These are phyloP conservation scores for Penicillium decumbens DNA, from an alignment of 2,329 filamentous ascomycete genomes.

Conservation along the genomic window DNA sequence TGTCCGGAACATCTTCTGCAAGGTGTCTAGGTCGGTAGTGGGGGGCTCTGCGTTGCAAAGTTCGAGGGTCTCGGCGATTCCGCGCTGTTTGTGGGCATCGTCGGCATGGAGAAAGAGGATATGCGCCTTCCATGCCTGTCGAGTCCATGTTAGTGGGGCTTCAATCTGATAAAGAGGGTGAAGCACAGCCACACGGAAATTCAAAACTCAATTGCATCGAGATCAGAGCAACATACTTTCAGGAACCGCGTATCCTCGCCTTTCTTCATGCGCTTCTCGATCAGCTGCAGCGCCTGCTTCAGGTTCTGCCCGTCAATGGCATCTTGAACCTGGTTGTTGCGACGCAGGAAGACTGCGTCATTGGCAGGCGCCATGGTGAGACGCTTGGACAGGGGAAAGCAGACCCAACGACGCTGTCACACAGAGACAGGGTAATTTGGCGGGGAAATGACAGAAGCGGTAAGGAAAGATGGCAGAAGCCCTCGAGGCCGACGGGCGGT, in stretches of 20 bases:
- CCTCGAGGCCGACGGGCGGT: neutral
- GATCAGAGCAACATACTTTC: conserved; percentile 27
- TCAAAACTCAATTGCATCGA: neutral
- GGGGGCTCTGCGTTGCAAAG: conserved; percentile 42
- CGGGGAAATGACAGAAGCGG: neutral
- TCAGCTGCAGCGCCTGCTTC: conserved; percentile 48
- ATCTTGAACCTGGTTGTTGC: conserved; percentile 49
- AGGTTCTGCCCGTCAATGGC: conserved; percentile 46
- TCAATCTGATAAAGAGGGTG: neutral
- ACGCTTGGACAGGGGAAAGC: neutral
- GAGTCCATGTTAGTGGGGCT: conserved; percentile 7
- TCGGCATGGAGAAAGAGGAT: conserved; percentile 42
- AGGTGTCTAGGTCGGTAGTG: conserved; percentile 43
- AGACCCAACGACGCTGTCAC: neutral
- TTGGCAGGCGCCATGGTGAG: conserved; percentile 32
- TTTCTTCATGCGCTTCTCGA: conserved; percentile 54
- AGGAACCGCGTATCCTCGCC: conserved; percentile 44
- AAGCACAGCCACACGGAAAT: neutral
- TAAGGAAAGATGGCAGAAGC: neutral
- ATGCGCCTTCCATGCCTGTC: conserved; percentile 44
- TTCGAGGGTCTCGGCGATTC: conserved; percentile 41
- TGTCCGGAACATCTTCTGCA: conserved; percentile 42
- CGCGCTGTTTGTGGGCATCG: conserved; percentile 40
- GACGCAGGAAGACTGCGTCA: conserved; percentile 41
- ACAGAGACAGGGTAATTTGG: neutral